phyloP scores from a whole-genome alignment of 208 protist genomes.

The Trypanosoma boissoni region DNA sequence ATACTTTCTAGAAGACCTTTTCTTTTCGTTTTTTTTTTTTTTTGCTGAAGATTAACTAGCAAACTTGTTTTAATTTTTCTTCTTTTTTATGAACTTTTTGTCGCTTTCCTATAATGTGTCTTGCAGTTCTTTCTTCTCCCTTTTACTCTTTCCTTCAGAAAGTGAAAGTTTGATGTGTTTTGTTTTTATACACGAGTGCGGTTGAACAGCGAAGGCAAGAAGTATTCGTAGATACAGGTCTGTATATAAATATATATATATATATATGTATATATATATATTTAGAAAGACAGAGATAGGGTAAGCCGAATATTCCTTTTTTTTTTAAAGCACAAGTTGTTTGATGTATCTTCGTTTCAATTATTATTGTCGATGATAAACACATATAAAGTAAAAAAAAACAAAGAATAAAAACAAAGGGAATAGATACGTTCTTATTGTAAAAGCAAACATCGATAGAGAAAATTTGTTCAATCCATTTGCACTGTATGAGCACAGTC shows the following conservation, averaged over 20 bases:
- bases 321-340: no score
- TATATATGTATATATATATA: not conserved
- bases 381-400: no score
- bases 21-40: conserved; percentile 3
- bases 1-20: not conserved
- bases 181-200: no score
- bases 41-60: not conserved
- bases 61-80: not conserved
- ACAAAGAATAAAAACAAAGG: no score
- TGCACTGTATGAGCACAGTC: no score
- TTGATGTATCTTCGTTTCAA: no score
- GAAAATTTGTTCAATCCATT: no score
- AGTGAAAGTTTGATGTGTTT: not conserved
- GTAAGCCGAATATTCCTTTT: not conserved
- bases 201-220: no score
- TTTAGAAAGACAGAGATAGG: not conserved
- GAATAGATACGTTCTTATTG: no score
- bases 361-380: no score
- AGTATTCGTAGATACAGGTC: no score
- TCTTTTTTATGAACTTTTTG: not conserved
- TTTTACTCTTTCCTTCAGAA: conserved; percentile 1
- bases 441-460: no score
- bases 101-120: not conserved
- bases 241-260: not conserved
- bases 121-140: conserved; percentile 6